These are phyloP conservation scores for Umbellularia californica DNA, from an alignment of 164 flowering plant species.

Conservation along the genomic window DNA sequence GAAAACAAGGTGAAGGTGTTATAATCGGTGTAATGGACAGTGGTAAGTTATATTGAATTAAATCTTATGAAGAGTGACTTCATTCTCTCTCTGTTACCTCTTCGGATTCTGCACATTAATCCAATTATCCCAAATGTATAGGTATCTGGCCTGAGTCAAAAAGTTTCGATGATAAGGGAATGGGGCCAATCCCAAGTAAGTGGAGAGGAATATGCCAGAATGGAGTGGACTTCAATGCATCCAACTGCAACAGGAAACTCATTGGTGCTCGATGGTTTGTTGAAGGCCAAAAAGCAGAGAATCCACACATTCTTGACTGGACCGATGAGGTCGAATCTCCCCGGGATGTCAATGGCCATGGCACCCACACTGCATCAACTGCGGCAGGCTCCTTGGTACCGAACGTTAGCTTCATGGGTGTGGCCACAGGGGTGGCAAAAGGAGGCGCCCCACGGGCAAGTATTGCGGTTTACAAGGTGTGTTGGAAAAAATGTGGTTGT, in stretches of 20 bases:
- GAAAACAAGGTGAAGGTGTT: constrained; percentile 3
- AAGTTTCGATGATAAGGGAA: constrained; percentile 55
- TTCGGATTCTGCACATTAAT: no score
- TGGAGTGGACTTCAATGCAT: not conserved
- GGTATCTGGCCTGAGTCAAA: constrained; percentile 61
- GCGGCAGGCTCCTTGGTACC: not conserved
- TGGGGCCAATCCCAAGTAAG: constrained; percentile 52
- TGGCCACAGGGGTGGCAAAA: not conserved
- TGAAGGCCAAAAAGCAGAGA: no score
- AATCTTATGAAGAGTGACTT: no score
- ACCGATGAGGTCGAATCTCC: not conserved
- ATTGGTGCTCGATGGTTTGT: no score
- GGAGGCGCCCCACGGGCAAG: not conserved
- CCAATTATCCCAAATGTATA: no score
- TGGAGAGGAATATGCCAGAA: constrained; percentile 65
- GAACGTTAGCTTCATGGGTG: not conserved
- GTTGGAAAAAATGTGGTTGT: not conserved
- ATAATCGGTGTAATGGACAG: constrained; percentile 10
- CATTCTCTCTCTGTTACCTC: no score
- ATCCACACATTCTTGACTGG: no score
- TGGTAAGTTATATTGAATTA: no score
- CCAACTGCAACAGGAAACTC: no score
- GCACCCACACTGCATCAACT: not conserved
- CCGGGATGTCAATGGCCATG: not conserved
- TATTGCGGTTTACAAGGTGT: not conserved